Evolutionary conservation across 2,329 filamentous ascomycete genomes (phyloP), one percentile per base, ranked within the genome.

Genomic region (Aspergillus ruber): DNA sequence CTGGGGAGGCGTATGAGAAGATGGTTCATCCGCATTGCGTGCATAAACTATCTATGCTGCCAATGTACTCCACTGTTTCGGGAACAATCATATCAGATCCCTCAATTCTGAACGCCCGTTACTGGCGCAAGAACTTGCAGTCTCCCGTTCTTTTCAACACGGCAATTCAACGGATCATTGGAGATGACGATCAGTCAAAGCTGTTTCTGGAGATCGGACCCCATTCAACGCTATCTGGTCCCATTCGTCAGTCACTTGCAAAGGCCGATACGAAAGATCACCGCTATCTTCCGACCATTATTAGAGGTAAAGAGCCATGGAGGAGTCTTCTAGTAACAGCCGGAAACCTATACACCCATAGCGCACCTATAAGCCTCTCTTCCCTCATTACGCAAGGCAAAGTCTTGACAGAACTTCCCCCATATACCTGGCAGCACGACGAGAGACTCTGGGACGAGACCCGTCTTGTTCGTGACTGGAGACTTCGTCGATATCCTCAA

Each of bases 171-270:
- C 44, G 35, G 1, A 15, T 51, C 29, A 41, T 61, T 3, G 17
- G 40, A 12, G 4, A 23, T 5, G 32, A 29, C 6, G 5, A 36
- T n/a, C 15, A 55, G 33, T 18, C 50, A 0, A 50, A 62, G 18
- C 36, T 63, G 1, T 43, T 60, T 1, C 10, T 67, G 1, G 63
- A 68, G 46, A 47, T 66, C 32, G 67, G 69, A 0, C 61, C 61
- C 1, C 62, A 65, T 25, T 55, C 58, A 9, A 50, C 58, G 1
- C 52, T 64, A 3, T 44, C 50, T 12, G 54, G 53, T 1, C 58
- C 59, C 3, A 33, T 62, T 4, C 45, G 55, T 9, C 51, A 62
- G n/a, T 36, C 33, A 56, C 53, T 7, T 50, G 51, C 38, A 43
- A 54, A 12, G 39, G 32, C 8, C 23, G 44, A 33, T 33, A 15